Evolutionary conservation across 441 rosid species (phyloP).

Genomic region (Eugenia klotzschiana): DNA sequence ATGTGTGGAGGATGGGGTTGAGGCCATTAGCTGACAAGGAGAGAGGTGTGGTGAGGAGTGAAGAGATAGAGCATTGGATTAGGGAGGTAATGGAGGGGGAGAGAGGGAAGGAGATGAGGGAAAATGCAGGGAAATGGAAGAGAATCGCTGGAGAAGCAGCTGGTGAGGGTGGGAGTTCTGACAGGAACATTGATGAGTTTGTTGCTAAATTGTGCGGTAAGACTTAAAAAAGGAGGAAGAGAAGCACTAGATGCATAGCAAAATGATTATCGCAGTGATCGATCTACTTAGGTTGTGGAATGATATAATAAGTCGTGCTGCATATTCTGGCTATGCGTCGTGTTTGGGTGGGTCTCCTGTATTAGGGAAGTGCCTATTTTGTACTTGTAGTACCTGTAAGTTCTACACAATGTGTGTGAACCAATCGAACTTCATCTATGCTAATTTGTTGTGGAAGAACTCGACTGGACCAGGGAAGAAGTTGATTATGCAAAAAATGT

Average conservation of each 20-base stretch:
- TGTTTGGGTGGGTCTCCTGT: not conserved
- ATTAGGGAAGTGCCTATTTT: not conserved
- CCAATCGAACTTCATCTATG: not conserved
- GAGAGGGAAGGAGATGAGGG: not conserved
- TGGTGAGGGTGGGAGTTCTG: not conserved
- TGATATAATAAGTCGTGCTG: not conserved
- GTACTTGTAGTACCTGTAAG: not conserved
- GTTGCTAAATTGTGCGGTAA: not conserved
- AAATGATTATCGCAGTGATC: not conserved
- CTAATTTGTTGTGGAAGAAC: not conserved
- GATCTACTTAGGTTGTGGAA: not conserved
- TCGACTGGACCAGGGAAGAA: not conserved
- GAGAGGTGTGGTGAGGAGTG: not conserved
- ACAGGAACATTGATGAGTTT: not conserved
- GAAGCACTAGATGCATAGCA: not conserved
- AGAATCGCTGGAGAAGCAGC: not conserved
- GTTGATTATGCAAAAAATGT: not conserved
- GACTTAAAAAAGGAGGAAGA: not conserved
- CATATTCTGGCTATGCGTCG: not conserved
- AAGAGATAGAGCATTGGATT: not conserved
- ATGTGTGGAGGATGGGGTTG: not conserved
- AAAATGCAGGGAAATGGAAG: not conserved
- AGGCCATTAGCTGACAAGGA: not conserved
- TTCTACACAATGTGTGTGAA: not conserved
- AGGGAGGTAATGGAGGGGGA: not conserved